These are phyloP conservation scores for Tillandsia leiboldiana DNA, from an alignment of 176 grass and related monocot genomes.

Conservation along the genomic window DNA sequence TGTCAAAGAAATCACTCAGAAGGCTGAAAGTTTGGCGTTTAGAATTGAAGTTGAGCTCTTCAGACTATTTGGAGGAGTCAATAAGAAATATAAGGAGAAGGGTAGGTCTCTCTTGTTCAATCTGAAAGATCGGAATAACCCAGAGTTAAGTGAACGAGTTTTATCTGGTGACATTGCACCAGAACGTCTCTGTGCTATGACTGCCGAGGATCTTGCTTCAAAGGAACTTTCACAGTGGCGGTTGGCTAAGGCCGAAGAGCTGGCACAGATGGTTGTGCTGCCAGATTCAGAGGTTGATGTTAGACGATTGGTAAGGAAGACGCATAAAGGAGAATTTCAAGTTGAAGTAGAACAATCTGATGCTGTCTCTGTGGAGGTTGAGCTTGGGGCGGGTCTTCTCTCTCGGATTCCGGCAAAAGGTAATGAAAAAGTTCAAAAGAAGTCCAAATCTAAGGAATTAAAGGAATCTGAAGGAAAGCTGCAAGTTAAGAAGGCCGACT, in stretches of 20 bases:
- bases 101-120: conserved; percentile 72
- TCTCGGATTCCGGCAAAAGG: conserved; percentile 27
- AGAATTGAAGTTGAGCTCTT: conserved; percentile 76
- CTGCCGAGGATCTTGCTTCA: conserved; percentile 69
- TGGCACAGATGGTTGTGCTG: conserved; percentile 60
- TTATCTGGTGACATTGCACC: conserved; percentile 66
- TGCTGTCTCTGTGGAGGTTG: conserved; percentile 37
- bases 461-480: conserved; percentile 16
- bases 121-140: conserved; percentile 69
- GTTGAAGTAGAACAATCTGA: conserved; percentile 66
- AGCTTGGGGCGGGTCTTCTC: conserved; percentile 28
- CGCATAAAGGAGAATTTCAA: conserved; percentile 81
- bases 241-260: conserved; percentile 67
- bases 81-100: conserved; percentile 89
- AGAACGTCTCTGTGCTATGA: conserved; percentile 58
- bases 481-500: conserved; percentile 13
- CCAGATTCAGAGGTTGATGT: conserved; percentile 48
- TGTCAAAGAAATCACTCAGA: conserved; percentile 20
- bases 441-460: conserved; percentile 11
- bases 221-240: conserved; percentile 71
- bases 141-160: conserved; percentile 44
- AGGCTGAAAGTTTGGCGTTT: conserved; percentile 34
- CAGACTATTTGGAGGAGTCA: conserved; percentile 57
- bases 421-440: conserved; percentile 13
- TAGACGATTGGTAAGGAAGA: conserved; percentile 59